Evolutionary conservation across 768 basidiomycete species (phyloP).

Genomic region (Tulasnella sp.): DNA sequence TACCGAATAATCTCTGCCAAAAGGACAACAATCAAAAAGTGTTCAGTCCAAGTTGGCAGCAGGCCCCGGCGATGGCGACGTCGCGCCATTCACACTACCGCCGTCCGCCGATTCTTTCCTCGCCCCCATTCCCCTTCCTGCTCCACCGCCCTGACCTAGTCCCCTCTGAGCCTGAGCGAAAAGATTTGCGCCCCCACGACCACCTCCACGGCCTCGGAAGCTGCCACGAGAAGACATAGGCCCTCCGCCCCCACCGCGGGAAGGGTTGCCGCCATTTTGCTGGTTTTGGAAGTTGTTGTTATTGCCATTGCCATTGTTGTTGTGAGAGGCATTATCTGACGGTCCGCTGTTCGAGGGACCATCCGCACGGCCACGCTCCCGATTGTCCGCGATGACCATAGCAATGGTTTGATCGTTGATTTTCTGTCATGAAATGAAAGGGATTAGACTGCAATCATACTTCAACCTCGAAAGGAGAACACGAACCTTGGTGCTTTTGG

Average conservation of each 20-base stretch:
- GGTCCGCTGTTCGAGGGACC: neutral
- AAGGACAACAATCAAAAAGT: no score
- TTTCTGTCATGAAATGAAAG: conserved; percentile 36
- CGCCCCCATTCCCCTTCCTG: no score
- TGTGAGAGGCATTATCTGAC: neutral
- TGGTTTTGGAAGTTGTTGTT: neutral
- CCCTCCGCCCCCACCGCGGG: conserved; percentile 25
- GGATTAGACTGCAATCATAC: conserved; percentile 14
- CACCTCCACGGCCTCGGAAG: conserved; percentile 34
- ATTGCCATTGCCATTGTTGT: neutral
- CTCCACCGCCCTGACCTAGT: no score
- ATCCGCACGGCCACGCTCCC: conserved; percentile 23
- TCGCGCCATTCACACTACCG: no score
- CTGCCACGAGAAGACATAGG: conserved; percentile 33
- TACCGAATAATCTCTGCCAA: no score
- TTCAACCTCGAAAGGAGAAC: neutral
- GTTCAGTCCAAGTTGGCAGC: no score
- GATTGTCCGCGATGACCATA: conserved; percentile 60
- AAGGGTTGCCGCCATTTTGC: no score
- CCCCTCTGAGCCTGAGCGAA: no score
- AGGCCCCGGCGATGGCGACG: no score
- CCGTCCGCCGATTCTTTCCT: no score
- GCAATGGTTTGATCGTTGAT: conserved; percentile 54
- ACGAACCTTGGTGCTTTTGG: conserved; percentile 60
- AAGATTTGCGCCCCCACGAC: conserved; percentile 31